Base-by-base conservation (phyloP, 2,329 filamentous ascomycete species). In the Diaporthe batatas region DNA sequence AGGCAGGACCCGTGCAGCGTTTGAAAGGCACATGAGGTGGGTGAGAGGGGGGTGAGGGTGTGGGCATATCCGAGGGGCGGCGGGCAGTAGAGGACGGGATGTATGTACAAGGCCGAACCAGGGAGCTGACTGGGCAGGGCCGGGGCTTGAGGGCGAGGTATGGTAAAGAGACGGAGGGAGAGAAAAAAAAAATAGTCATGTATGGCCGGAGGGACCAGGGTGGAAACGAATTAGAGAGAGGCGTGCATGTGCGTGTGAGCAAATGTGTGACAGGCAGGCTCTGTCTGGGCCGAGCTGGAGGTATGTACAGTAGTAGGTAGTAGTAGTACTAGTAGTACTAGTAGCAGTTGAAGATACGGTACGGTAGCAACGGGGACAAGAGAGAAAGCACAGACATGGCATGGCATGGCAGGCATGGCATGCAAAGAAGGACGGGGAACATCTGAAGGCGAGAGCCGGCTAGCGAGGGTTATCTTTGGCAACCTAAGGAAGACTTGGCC, bases 131-230 rank as follows among this genome's bases (percentile, higher is more conserved):
- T 71, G 29, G 53, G 25, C 47, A n/a, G 47, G 47, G 47, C 47
- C 21, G 21, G 55, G 36, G 14, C 36, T 44, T 21, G 36, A 29
- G 5, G 25, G 42, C 16, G 11, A 70, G 74, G 53, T 65, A 29
- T 49, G 39, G 54, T 59, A n/a, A 29, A 16, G 54, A 55, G 68
- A 58, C 36, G 32, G 58, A 70, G 57, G 65, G 51, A 59, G 8
- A 59, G 16, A 18, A 51, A 64, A 62, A 71, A 57, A 68, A 49
- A 62, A 68, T 44, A 36, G 65, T 42, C 49, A 71, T 67, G 72
- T 72, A 74, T 74, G 72, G 62, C 73, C 71, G 39, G 62, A 47
- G n/a, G 47, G 47, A 69, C 73, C 36, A 73, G 73, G 73, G 71
- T 64, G 53, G 59, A 68, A 55, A 70, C 42, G 59, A 68, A 67